These are phyloP conservation scores for Crataegus laevigata DNA, from an alignment of 306 rosid genomes.

Conservation along the genomic window DNA sequence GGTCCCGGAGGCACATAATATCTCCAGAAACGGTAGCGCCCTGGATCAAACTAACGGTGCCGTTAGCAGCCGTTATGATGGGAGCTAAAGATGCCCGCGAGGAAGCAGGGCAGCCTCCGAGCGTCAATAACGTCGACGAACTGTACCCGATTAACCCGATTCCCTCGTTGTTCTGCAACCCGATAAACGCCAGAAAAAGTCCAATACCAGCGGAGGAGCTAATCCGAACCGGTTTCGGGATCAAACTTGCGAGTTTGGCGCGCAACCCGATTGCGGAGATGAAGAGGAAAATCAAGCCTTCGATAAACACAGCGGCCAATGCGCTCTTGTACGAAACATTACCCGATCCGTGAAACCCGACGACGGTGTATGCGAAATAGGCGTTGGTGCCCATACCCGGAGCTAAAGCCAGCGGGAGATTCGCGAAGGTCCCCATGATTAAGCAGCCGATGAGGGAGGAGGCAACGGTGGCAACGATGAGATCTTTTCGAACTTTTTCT, in stretches of 20 bases:
- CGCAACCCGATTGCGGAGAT: constrained; percentile 72
- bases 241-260: constrained; percentile 65
- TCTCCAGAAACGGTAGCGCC: constrained; percentile 64
- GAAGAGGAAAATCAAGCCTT: constrained; percentile 60
- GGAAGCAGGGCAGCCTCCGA: constrained; percentile 68
- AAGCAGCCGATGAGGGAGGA: constrained; percentile 82
- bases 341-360: constrained; percentile 97
- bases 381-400: constrained; percentile 99
- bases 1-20: constrained; percentile 39
- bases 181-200: constrained; percentile 84
- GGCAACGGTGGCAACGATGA: constrained; percentile 82
- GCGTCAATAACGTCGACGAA: constrained; percentile 58
- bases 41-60: constrained; percentile 40
- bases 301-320: constrained; percentile 78
- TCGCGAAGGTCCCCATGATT: constrained; percentile 88
- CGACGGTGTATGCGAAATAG: constrained; percentile 94
- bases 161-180: constrained; percentile 77
- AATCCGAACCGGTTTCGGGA: constrained; percentile 86
- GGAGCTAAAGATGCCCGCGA: constrained; percentile 62
- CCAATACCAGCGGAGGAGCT: constrained; percentile 98
- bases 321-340: constrained; percentile 68
- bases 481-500: constrained; percentile 54
- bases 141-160: constrained; percentile 75
- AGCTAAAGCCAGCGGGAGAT: constrained; percentile 84
- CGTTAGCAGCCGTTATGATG: constrained; percentile 45